Evolutionary conservation across 768 basidiomycete species (phyloP).

Genomic region (Boletales sp.): DNA sequence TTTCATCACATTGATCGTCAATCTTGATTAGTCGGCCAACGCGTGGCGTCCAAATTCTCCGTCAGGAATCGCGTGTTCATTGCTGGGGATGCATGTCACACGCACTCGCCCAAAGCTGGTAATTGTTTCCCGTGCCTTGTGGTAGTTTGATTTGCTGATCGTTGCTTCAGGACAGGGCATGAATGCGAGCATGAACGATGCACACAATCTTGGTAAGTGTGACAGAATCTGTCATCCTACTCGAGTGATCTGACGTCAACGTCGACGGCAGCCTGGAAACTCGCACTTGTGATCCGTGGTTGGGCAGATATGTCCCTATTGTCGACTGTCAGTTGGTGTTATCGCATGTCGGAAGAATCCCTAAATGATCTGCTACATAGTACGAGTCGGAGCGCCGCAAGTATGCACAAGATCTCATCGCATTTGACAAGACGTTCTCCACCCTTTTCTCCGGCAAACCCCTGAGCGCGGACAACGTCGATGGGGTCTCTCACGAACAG

Average conservation of each 20-base stretch:
- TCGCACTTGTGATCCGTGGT: constrained; percentile 46
- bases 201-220: constrained; percentile 45
- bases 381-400: constrained; percentile 53
- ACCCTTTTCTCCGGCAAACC: constrained; percentile 55
- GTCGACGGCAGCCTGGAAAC: constrained; percentile 43
- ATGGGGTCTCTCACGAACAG: constrained; percentile 40
- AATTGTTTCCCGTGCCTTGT: not conserved
- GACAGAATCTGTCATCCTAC: not conserved
- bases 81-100: constrained; percentile 53
- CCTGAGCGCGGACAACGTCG: constrained; percentile 30
- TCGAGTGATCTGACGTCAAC: not conserved
- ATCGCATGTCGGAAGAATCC: not conserved
- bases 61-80: constrained; percentile 49
- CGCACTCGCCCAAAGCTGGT: constrained; percentile 43
- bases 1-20: not conserved
- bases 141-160: constrained; percentile 5
- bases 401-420: constrained; percentile 52
- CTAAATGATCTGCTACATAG: constrained; percentile 20
- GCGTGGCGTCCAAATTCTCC: constrained; percentile 51
- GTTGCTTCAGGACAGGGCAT: constrained; percentile 44
- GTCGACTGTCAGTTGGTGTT: constrained; percentile 37
- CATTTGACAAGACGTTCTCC: constrained; percentile 50
- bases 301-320: constrained; percentile 44
- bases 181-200: constrained; percentile 54
- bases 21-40: constrained; percentile 44